Conservation (phyloP, 169 alveolate species). For the Plasmodium inui region DNA sequence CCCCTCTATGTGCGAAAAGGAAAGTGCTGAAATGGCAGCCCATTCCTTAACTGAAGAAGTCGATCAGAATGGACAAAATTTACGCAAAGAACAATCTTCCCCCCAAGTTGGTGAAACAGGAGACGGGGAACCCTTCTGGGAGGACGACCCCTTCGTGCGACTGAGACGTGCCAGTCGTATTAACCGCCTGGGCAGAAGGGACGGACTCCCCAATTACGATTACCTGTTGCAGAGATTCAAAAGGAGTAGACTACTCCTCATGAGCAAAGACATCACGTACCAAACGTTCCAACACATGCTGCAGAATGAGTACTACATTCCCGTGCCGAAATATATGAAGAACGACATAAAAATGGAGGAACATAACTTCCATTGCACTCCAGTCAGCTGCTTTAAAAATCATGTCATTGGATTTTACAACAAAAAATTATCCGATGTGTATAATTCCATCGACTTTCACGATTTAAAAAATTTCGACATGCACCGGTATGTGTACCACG, state of each 20-base stretch:
- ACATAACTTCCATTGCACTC: constrained; percentile 40
- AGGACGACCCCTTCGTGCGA: constrained; percentile 6
- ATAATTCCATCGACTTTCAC: constrained; percentile 23
- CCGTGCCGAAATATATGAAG: constrained; percentile 72
- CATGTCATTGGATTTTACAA: constrained; percentile 61
- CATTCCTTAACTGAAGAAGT: background rate
- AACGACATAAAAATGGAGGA: constrained; percentile 62
- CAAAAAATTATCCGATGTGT: constrained; percentile 46
- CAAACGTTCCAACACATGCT: constrained; percentile 35
- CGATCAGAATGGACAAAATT: background rate
- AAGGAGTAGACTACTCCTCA: constrained; percentile 23
- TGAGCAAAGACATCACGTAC: constrained; percentile 63
- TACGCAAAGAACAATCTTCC: background rate
- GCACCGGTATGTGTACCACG: constrained; percentile 42
- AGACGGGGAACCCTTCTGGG: background rate
- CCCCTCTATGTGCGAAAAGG: background rate
- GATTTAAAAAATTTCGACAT: constrained; percentile 60
- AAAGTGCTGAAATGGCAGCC: background rate
- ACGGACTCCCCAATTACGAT: background rate
- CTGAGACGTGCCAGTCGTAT: background rate
- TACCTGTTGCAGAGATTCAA: constrained; percentile 8
- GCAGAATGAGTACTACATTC: constrained; percentile 70
- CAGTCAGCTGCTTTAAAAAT: constrained; percentile 43
- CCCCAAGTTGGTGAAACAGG: background rate
- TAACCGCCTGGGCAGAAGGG: background rate